Base-by-base conservation (phyloP, 2,329 filamentous ascomycete genomes). In the Akanthomyces lecanii region DNA sequence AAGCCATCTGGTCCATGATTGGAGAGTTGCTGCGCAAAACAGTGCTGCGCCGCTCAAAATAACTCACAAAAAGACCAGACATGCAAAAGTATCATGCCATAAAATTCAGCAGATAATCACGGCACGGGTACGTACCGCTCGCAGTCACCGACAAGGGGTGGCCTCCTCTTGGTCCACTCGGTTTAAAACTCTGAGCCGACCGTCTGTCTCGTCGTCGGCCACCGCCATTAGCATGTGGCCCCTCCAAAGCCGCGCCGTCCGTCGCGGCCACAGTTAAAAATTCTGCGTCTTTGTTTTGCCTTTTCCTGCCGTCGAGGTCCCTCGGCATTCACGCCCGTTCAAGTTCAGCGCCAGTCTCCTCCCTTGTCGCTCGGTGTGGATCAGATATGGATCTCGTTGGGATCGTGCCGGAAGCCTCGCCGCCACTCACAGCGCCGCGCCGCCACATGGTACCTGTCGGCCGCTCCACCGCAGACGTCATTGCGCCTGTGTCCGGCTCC, bases 321-420 rank as follows among this genome's bases (percentile, higher is more conserved):
- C 28, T 48, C 28, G 42, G 42, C 55, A 57, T 23, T 47, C 40
- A 38, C 5, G 55, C 28, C 42, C 42, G 38, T 57, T 45, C 8
- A 23, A 23, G 42, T 40, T 21, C 21, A 21, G 21, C 21, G 53
- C 28, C 23, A 30, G 25, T 2, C 23, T 23, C 50, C 28, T 52
- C 16, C 30, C 18, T 30, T 7, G n/a, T 42, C 21, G 12, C 48
- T 52, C 16, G 18, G 16, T 33, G 56, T 63, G 61, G 61, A 63
- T 52, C 61, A 50, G 61, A 59, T 53, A 63, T 63, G 62, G 62
- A 63, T 63, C 62, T 63, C 40, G 25, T 38, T n/a, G 62, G 54
- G 62, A 63, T 63, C 62, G 55, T 58, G 62, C 55, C 62, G 55
- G 50, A 55, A 42, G 48, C 61, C 38, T 59, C 30, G 62, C 33